Conservation (phyloP, 305 asterid species). For the Plantago lanceolata region DNA sequence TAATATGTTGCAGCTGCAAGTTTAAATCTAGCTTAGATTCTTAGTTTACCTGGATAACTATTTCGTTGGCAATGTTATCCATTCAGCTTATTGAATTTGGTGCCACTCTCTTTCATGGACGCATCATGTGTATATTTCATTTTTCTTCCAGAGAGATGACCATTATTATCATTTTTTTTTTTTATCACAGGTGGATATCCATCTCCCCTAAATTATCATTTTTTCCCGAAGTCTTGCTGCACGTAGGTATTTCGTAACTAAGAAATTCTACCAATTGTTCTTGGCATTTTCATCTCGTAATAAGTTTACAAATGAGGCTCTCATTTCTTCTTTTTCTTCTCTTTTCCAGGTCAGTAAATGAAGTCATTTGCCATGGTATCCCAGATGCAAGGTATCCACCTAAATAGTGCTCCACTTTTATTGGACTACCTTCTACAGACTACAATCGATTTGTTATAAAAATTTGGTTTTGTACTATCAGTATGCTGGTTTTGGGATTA, state of each 20-base stretch:
- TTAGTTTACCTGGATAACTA: constrained; percentile 3
- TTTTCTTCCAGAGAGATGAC: constrained; percentile 12
- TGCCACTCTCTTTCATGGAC: not conserved
- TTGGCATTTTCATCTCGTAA: constrained; percentile 15
- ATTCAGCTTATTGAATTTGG: not conserved
- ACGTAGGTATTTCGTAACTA: constrained; percentile 73
- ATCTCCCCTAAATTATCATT: constrained; percentile 87
- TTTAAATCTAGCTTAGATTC: constrained; percentile 10
- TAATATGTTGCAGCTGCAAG: not conserved
- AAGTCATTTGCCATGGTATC: constrained; percentile 98
- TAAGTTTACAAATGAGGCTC: constrained; percentile 21
- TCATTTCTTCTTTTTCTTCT: not conserved
- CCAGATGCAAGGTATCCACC: constrained; percentile 91
- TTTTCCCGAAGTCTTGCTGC: constrained; percentile 99
- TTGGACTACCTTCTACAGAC: constrained; percentile 3
- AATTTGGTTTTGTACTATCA: not conserved
- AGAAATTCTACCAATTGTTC: constrained; percentile 23
- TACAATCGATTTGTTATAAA: too few relatives aligned
- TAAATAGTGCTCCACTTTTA: not conserved
- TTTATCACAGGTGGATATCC: constrained; percentile 89
- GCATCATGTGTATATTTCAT: not conserved
- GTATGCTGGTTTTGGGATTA: too few relatives aligned
- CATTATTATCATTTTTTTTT: constrained; percentile 21
- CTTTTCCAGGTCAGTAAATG: constrained; percentile 85
- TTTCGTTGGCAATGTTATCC: not conserved